Conservation (phyloP, 257 asterid genomes). For the Cordia subcordata region DNA sequence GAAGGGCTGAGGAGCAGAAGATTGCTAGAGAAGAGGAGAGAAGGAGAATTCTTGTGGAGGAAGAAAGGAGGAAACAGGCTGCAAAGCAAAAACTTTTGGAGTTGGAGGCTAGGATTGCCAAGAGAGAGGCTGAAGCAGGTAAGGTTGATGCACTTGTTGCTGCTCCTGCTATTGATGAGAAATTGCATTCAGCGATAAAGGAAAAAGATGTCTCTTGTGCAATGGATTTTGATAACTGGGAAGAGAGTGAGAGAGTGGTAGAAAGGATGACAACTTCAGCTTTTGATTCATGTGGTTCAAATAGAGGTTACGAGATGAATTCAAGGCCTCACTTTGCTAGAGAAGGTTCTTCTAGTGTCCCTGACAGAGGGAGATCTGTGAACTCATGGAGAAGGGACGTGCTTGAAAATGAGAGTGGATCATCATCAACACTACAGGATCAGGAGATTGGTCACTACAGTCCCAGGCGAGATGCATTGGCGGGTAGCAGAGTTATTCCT, state of each 20-base stretch:
- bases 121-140: constrained; percentile 46
- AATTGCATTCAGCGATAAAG: constrained; percentile 32
- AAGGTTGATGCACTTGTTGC: constrained; percentile 34
- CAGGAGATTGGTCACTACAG: constrained; percentile 58
- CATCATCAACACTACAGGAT: constrained; percentile 44
- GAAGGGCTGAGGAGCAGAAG: constrained; percentile 73
- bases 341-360: constrained; percentile 49
- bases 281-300: constrained; percentile 41
- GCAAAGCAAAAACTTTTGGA: constrained; percentile 86
- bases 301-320: constrained; percentile 51
- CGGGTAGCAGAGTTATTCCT: constrained; percentile 49
- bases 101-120: constrained; percentile 89
- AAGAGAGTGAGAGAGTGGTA: constrained; percentile 78
- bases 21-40: constrained; percentile 85
- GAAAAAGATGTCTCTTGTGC: constrained; percentile 39
- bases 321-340: constrained; percentile 46
- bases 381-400: constrained; percentile 69
- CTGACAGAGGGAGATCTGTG: constrained; percentile 53
- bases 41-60: constrained; percentile 63
- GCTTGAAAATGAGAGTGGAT: constrained; percentile 46
- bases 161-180: constrained; percentile 36
- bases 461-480: constrained; percentile 59
- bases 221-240: constrained; percentile 70
- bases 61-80: constrained; percentile 93
- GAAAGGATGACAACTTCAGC: constrained; percentile 50